Base-by-base conservation (phyloP, 1,284 basidiomycete species). In the Leccinum pachyderme region DNA sequence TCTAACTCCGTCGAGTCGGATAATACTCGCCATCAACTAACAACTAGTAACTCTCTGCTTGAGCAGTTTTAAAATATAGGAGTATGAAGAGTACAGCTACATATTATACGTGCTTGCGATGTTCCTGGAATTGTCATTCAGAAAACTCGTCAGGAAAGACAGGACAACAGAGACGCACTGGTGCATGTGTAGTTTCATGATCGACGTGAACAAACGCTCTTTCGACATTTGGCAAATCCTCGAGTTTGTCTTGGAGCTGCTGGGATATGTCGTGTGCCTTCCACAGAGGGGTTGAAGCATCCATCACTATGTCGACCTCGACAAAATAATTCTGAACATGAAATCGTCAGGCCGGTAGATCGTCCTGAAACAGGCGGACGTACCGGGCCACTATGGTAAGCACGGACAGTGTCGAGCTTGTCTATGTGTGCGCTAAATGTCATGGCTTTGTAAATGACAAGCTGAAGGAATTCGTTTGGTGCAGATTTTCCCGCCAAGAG, bases 261-360 rank as follows among this genome's bases (percentile, higher is more conserved):
- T 98, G 95, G 52, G 89, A 88, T 56, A 97, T 73, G 71, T 98
- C 95, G 72, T 98, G 95, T 15, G 95, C 91, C 68, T 90, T 86
- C 87, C 89, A 92, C 1, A 98, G 75, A 0, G 94, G 92, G 43
- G 94, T 97, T 57, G 87, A 84, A 5, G 88, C 89, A 61, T 88
- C 81, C 86, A 99, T 93, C 25, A 98, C 95, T 52, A 98, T 86
- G 72, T 98, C 96, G 8, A 98, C 82, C 73, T 98, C 95, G 47
- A 98, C 95, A 66, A 94, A 91, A 68, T 93, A 96, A 56, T 93
- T 81, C 73, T 93, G 45, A 57, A 29, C 7, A 29, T 7, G 8
- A 8, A 29, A 28, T 58, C n/a, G 33, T 18, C 15, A 35, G 13
- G 9, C 2, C 5, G 24, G 12, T 15, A 31, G 7, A 24, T 37